These are phyloP conservation scores for Arxiozyma slooffiae DNA, from an alignment of 1,139 yeast genomes.

Conservation along the genomic window DNA sequence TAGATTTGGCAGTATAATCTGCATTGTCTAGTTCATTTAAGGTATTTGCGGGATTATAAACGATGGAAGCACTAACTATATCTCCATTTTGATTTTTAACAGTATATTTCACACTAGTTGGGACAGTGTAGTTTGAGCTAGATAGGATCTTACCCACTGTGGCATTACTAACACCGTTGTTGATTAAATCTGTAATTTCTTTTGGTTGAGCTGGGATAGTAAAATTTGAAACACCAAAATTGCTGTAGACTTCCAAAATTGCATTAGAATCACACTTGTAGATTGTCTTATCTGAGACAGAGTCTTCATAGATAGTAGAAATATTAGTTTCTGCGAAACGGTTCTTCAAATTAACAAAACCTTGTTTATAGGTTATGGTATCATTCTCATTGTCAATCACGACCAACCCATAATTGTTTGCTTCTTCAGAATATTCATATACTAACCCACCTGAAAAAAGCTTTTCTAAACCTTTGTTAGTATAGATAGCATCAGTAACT, in stretches of 20 bases:
- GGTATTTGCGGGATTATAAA: slow-evolving; percentile 36
- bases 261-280: slow-evolving; percentile 47
- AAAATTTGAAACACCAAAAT: slow-evolving; percentile 37
- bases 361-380: slow-evolving; percentile 40
- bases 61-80: slow-evolving; percentile 44
- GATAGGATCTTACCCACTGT: slow-evolving; percentile 42
- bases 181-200: slow-evolving; percentile 36
- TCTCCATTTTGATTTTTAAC: slow-evolving; percentile 46
- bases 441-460: slow-evolving; percentile 73
- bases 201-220: slow-evolving; percentile 37
- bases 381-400: slow-evolving; percentile 37
- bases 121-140: slow-evolving; percentile 27
- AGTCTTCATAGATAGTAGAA: slow-evolving; percentile 36
- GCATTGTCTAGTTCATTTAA: slow-evolving; percentile 35
- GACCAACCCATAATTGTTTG: slow-evolving; percentile 63
- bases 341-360: slow-evolving; percentile 46
- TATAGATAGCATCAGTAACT: slow-evolving; percentile 51
- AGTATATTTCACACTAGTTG: slow-evolving; percentile 35
- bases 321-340: slow-evolving; percentile 38
- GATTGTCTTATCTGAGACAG: slow-evolving; percentile 32
- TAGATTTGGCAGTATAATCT: slow-evolving; percentile 22
- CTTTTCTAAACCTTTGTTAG: slow-evolving; percentile 37
- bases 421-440: slow-evolving; percentile 65
- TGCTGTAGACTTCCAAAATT: slow-evolving; percentile 33
- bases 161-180: slow-evolving; percentile 43